A percentile compares a stretch with the other conserved stretches of the same genome.
These are phyloP conservation scores for Candida verbasci DNA, from an alignment of 805 yeast species.

Conservation along the genomic window DNA sequence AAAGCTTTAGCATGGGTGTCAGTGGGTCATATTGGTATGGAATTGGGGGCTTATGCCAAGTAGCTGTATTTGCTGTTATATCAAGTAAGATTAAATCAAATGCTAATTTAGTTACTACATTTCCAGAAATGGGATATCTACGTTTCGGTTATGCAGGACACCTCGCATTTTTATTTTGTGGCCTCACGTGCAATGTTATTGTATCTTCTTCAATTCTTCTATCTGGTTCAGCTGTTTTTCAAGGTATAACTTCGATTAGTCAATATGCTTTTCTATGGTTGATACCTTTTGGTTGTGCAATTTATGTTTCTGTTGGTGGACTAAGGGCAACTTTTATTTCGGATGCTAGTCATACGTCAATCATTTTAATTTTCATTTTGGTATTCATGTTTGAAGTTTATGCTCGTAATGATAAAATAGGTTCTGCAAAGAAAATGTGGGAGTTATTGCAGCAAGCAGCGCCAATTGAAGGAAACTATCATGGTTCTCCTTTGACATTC, in stretches of 20 bases:
- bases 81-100: conserved; percentile 28
- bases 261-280: conserved; percentile 29
- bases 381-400: conserved; percentile 17
- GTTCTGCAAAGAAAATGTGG: conserved; percentile 22
- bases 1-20: conserved; percentile 18
- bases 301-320: conserved; percentile 22
- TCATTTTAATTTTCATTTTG: conserved; percentile 17
- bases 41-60: conserved; percentile 21
- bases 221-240: conserved; percentile 70
- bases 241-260: conserved; percentile 69
- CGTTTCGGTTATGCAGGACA: conserved; percentile 26
- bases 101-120: conserved; percentile 32
- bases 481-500: conserved; percentile 15
- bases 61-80: conserved; percentile 30
- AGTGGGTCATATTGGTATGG: conserved; percentile 22
- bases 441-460: conserved; percentile 15
- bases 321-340: conserved; percentile 23
- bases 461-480: conserved; percentile 13
- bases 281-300: conserved; percentile 21
- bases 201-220: conserved; percentile 18
- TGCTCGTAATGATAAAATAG: conserved; percentile 16
- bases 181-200: conserved; percentile 19
- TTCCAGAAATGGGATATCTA: conserved; percentile 22
- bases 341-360: conserved; percentile 22
- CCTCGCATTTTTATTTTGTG: conserved; percentile 19